Base-by-base conservation (phyloP, 495 filamentous ascomycete species). In the Penicillium turbatum region DNA sequence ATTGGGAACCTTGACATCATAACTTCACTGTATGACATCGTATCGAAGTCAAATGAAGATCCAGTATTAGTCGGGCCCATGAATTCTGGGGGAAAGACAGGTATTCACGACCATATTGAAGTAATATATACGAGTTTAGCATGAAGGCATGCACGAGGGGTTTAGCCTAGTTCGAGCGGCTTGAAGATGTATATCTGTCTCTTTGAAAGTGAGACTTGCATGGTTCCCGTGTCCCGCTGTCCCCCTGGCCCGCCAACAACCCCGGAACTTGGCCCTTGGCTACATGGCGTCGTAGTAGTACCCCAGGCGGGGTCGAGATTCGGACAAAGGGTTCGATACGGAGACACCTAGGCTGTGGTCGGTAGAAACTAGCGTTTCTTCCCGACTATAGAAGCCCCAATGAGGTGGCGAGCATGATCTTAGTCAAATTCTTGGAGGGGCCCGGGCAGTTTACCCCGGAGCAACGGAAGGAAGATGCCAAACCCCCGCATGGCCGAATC, bases 401-500 rank as follows among this genome's bases (percentile, higher is more conserved):
- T 47, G n/a, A 31, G 37, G 13, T 49, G 34, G 10, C 32, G 15
- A 13, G 19, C 13, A 24, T 24, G 54, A 67, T 59, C 38, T 32
- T 55, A 49, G 47, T 31, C 35, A 39, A 48, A 12, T 27, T 35
- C 52, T 44, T 51, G 49, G 49, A 48, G 46, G 46, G 46, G 21
- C 21, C 21, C 21, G 21, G 21, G 39, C 40, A 56, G 54, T 53
- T 59, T 71, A 68, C 60, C 61, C 72, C 72, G 72, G 72, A 66
- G 68, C 63, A 75, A 75, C 71, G 72, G 72, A 75, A 72, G 65
- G 54, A 42, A 59, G 52, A 53, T 53, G 60, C 54, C 60, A 59
- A 37, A 51, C 56, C 68, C 72, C 70, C 70, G 67, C 68, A 74
- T 69, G 63, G 61, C 70, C 68, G 65, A 70, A 59, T 35, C 55